Evolutionary conservation across 2,329 filamentous ascomycete species (phyloP).

Genomic region (Chrysoporthe deuterocubensis): DNA sequence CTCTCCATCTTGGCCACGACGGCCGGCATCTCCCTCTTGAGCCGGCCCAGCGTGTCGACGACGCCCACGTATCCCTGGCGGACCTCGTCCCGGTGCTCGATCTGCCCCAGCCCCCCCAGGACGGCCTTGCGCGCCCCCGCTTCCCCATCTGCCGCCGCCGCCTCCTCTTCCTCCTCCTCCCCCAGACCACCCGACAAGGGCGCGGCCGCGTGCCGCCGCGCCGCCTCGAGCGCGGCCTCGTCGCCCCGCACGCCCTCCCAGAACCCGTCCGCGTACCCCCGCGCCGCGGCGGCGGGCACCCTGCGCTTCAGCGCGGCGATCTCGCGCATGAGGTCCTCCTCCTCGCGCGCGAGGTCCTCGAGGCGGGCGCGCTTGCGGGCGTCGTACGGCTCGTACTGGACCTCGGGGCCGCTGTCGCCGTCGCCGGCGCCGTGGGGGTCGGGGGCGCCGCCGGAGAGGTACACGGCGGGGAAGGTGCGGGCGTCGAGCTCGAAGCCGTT

Average conservation of each 20-base stretch:
- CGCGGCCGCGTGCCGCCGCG: constrained; percentile 31
- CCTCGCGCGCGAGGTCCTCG: constrained; percentile 63
- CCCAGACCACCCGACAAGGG: too few species aligned
- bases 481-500: constrained; percentile 60
- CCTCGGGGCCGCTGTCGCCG: constrained; percentile 34
- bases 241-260: constrained; percentile 49
- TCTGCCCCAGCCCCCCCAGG: constrained; percentile 37
- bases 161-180: constrained; percentile 32
- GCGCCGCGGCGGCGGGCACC: constrained; percentile 52
- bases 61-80: constrained; percentile 52
- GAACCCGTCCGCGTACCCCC: constrained; percentile 46
- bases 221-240: constrained; percentile 47
- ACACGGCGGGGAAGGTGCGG: constrained; percentile 39
- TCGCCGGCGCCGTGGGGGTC: constrained; percentile 17
- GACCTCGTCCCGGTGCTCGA: constrained; percentile 52
- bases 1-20: constrained; percentile 68
- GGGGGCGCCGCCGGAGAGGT: constrained; percentile 22
- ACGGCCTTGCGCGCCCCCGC: constrained; percentile 28
- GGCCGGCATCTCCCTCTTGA: constrained; percentile 65
- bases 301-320: constrained; percentile 63
- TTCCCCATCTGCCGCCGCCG: constrained; percentile 18
- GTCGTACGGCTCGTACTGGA: constrained; percentile 64
- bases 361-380: constrained; percentile 60
- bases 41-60: constrained; percentile 53
- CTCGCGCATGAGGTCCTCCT: constrained; percentile 67